Percentiles rank a stretch among this genome's conserved stretches.
Conservation (phyloP, 1,139 yeast genomes). For the Starmera stellimalicola region DNA sequence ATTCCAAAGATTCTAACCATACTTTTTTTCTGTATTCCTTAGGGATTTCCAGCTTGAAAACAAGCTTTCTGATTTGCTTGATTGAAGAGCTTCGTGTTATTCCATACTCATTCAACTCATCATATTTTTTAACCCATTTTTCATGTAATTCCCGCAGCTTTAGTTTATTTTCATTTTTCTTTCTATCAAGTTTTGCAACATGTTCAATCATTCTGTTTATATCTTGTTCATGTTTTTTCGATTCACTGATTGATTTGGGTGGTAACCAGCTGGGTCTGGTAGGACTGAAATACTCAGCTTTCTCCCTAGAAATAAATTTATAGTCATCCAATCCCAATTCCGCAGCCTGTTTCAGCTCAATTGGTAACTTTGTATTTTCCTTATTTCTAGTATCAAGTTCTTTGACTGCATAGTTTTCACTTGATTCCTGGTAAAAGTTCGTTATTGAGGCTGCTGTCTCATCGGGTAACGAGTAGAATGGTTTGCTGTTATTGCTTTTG, state of each 20-base stretch:
- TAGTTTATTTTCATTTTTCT: slow-evolving; percentile 28
- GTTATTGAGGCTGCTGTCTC: slow-evolving; percentile 30
- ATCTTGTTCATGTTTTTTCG: slow-evolving; percentile 45
- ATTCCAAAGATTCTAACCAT: slow-evolving; percentile 22
- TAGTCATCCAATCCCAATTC: slow-evolving; percentile 36
- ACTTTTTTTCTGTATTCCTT: slow-evolving; percentile 23
- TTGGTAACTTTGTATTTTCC: slow-evolving; percentile 26
- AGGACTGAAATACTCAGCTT: slow-evolving; percentile 30
- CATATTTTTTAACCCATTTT: slow-evolving; percentile 28
- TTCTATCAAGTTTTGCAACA: slow-evolving; percentile 35
- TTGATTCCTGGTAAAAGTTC: slow-evolving; percentile 30
- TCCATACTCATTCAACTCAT: slow-evolving; percentile 29
- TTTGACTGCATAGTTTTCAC: slow-evolving; percentile 25
- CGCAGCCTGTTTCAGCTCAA: slow-evolving; percentile 25
- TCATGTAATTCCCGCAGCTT: slow-evolving; percentile 20
- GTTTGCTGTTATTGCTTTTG: background rate
- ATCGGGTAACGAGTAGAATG: slow-evolving; percentile 5
- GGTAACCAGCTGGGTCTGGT: slow-evolving; percentile 68
- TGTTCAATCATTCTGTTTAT: slow-evolving; percentile 39
- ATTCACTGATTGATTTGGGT: slow-evolving; percentile 51
- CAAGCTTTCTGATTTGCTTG: slow-evolving; percentile 28
- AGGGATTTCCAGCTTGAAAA: slow-evolving; percentile 30
- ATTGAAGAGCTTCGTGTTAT: slow-evolving; percentile 27
- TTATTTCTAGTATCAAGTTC: slow-evolving; percentile 28
- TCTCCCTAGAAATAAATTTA: slow-evolving; percentile 31